Conservation (phyloP, 2,329 filamentous ascomycete genomes). For the Monosporascus sp. region DNA sequence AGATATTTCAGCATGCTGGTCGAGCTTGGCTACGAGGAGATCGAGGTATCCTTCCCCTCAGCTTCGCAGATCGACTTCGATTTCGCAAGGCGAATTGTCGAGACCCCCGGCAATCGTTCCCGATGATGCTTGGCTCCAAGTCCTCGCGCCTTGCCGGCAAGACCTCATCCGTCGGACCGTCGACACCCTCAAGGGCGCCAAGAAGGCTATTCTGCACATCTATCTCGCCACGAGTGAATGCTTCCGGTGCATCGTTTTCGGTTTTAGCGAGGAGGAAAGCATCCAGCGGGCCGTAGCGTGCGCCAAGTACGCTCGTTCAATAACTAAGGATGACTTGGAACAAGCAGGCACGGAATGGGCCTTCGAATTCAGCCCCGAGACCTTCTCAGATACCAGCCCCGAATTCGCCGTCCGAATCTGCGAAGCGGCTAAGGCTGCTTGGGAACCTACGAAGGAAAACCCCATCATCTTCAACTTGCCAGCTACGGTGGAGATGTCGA, state of each 20-base stretch:
- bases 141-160: constrained; percentile 84
- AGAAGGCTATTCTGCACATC: constrained; percentile 91
- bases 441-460: constrained; percentile 73
- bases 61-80: constrained; percentile 95
- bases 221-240: constrained; percentile 96
- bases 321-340: constrained; percentile 74
- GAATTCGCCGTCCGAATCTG: constrained; percentile 82
- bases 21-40: constrained; percentile 93
- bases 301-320: constrained; percentile 76
- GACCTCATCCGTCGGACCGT: constrained; percentile 88
- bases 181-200: constrained; percentile 79
- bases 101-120: constrained; percentile 79
- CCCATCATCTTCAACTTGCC: constrained; percentile 96
- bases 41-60: constrained; percentile 92
- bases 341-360: constrained; percentile 60
- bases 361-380: constrained; percentile 81
- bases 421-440: constrained; percentile 88
- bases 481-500: constrained; percentile 91
- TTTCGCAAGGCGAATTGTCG: constrained; percentile 81
- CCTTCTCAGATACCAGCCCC: constrained; percentile 83
- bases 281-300: constrained; percentile 79
- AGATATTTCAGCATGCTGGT: constrained; percentile 91
- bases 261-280: constrained; percentile 76
- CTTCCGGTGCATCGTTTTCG: constrained; percentile 88
- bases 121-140: constrained; percentile 87